Conservation (phyloP, 176 grass and related monocot genomes). For the Triticum monococcum region DNA sequence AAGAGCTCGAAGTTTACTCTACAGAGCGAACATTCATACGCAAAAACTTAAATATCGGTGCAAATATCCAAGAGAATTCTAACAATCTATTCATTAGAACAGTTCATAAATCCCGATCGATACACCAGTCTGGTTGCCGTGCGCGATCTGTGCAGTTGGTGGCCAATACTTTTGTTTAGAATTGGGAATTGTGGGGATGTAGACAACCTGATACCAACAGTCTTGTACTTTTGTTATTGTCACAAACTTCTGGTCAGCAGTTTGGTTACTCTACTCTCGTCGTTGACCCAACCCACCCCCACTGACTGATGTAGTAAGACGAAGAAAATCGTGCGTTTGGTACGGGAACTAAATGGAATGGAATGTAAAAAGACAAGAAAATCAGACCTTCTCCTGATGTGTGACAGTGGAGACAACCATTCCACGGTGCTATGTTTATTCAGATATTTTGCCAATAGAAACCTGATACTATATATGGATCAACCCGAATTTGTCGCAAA, state of each 20-base stretch:
- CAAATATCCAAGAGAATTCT: not conserved
- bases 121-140: not conserved
- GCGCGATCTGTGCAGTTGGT: too few relatives aligned
- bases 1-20: too few relatives aligned
- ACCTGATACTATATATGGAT: too few relatives aligned
- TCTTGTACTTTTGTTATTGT: not conserved
- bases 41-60: not conserved
- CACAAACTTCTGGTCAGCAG: not conserved
- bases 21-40: not conserved
- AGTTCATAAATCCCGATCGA: not conserved
- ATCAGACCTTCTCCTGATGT: not conserved
- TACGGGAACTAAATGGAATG: too few relatives aligned
- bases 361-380: not conserved
- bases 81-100: not conserved
- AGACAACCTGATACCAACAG: not conserved
- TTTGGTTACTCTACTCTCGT: not conserved
- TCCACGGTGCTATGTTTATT: not conserved
- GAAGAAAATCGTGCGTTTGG: not conserved
- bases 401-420: not conserved
- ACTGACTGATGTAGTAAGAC: not conserved
- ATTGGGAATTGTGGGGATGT: not conserved
- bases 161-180: not conserved
- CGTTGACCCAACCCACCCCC: too few relatives aligned
- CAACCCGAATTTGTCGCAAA: not conserved
- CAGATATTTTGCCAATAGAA: too few relatives aligned